Evolutionary conservation across 106 monocot genomes (phyloP).

Genomic region (Acanthochlamys bracteata): DNA sequence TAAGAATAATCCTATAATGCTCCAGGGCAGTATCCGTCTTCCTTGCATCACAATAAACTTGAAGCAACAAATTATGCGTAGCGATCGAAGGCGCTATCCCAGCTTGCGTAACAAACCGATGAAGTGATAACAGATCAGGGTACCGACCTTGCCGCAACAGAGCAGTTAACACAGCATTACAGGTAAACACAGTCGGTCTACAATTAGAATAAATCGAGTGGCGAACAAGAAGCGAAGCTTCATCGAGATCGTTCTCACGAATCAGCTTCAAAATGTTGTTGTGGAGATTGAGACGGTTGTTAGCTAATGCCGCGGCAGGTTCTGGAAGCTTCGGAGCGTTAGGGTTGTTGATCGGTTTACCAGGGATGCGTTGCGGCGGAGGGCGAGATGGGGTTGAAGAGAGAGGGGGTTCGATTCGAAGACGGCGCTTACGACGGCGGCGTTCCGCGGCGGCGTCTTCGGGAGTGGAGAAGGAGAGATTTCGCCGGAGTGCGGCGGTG

Average conservation of each 20-base stretch:
- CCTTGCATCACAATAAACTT: conserved; percentile 75
- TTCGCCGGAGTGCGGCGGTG: conserved; percentile 30
- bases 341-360: conserved; percentile 26
- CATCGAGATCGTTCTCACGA: conserved; percentile 74
- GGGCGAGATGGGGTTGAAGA: conserved; percentile 37
- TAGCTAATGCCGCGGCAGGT: conserved; percentile 51
- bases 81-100: conserved; percentile 63
- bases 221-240: conserved; percentile 87
- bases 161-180: conserved; percentile 77
- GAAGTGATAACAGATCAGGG: conserved; percentile 79
- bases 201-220: conserved; percentile 99
- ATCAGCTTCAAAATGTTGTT: conserved; percentile 70
- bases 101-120: conserved; percentile 91
- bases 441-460: conserved; percentile 93
- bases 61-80: conserved; percentile 86
- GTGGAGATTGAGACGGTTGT: conserved; percentile 72
- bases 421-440: conserved; percentile 85
- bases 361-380: conserved; percentile 16
- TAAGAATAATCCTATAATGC: conserved; percentile 67
- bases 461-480: conserved; percentile 71
- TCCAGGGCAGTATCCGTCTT: conserved; percentile 84
- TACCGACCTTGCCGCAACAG: conserved; percentile 73
- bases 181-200: conserved; percentile 82
- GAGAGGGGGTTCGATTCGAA: conserved; percentile 81
- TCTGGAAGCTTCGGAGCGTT: conserved; percentile 85